A percentile compares a stretch with the other conserved stretches of the same genome.
These are phyloP conservation scores for Mycothermus thermophilus DNA, from an alignment of 495 filamentous ascomycete genomes.

Conservation along the genomic window DNA sequence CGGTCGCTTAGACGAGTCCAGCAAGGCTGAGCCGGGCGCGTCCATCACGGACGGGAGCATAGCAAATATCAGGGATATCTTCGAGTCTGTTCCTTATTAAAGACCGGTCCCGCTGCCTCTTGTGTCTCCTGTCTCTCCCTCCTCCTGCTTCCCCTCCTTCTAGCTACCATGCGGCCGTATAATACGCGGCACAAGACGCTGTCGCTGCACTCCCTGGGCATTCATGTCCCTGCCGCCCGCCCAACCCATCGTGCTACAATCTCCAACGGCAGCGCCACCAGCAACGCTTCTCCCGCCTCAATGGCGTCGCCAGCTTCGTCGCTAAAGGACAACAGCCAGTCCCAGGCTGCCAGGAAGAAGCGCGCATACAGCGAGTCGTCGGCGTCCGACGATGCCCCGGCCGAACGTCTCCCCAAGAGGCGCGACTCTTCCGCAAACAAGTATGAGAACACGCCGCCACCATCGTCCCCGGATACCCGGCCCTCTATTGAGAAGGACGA, in stretches of 20 bases:
- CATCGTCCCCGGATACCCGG: conserved; percentile 44
- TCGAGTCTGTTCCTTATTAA: conserved; percentile 7
- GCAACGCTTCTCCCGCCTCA: conserved; percentile 22
- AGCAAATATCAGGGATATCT: conserved; percentile 5
- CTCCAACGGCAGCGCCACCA: conserved; percentile 16
- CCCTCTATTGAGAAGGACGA: conserved; percentile 31
- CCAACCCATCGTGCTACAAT: conserved; percentile 42
- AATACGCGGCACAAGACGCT: conserved; percentile 96
- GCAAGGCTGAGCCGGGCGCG: no score
- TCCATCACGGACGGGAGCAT: not conserved
- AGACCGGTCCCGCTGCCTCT: conserved; percentile 6
- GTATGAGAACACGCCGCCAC: conserved; percentile 59
- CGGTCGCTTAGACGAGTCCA: no score
- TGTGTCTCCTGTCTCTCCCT: not conserved
- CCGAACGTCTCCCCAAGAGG: conserved; percentile 35
- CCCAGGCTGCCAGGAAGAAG: conserved; percentile 73
- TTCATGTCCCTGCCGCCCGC: conserved; percentile 63
- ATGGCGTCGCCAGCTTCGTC: conserved; percentile 42
- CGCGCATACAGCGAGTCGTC: conserved; percentile 53
- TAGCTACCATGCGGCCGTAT: conserved; percentile 61
- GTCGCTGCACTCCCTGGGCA: conserved; percentile 84
- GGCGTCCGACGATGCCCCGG: conserved; percentile 27
- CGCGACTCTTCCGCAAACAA: conserved; percentile 43
- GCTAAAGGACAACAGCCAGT: conserved; percentile 24
- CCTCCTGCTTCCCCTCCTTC: not conserved